These are phyloP conservation scores for Cutaneotrichosporon mucoides DNA, from an alignment of 1,284 basidiomycete genomes.

Conservation along the genomic window DNA sequence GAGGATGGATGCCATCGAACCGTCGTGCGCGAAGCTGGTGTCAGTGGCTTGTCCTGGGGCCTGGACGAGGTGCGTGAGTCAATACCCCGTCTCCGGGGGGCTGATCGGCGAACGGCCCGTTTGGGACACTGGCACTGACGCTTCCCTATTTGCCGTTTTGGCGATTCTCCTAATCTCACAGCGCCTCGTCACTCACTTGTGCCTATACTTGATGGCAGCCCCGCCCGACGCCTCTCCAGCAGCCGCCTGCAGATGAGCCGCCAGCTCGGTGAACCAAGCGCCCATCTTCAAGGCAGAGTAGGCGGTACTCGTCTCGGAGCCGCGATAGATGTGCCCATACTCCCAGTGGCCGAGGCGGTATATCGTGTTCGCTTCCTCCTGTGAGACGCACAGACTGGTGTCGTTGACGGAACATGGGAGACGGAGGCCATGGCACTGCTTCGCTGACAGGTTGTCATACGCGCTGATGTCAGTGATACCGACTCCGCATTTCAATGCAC, in stretches of 20 bases:
- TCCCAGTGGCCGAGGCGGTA: constrained; percentile 41
- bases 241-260: constrained; percentile 25
- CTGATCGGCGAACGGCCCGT: too few species aligned
- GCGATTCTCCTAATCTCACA: too few species aligned
- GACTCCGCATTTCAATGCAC: too few species aligned
- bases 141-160: too few species aligned
- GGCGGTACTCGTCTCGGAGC: constrained; percentile 21
- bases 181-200: constrained; percentile 29
- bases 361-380: constrained; percentile 32
- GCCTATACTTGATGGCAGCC: constrained; percentile 25
- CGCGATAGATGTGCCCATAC: constrained; percentile 36
- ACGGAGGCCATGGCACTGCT: constrained; percentile 37
- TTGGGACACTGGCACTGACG: too few species aligned
- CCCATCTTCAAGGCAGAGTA: constrained; percentile 36
- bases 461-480: constrained; percentile 21
- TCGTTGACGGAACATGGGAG: constrained; percentile 35
- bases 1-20: constrained; percentile 33
- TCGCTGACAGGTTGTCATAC: constrained; percentile 40
- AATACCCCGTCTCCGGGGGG: too few species aligned
- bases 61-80: too few species aligned
- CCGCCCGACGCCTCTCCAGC: constrained; percentile 6
- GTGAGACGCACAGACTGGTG: constrained; percentile 25
- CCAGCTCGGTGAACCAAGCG: constrained; percentile 33
- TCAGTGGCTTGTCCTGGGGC: too few species aligned
- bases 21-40: constrained; percentile 40